Evolutionary conservation across 192 early-diverging fungal genomes (phyloP).

Genomic region (Thamnidium elegans): DNA sequence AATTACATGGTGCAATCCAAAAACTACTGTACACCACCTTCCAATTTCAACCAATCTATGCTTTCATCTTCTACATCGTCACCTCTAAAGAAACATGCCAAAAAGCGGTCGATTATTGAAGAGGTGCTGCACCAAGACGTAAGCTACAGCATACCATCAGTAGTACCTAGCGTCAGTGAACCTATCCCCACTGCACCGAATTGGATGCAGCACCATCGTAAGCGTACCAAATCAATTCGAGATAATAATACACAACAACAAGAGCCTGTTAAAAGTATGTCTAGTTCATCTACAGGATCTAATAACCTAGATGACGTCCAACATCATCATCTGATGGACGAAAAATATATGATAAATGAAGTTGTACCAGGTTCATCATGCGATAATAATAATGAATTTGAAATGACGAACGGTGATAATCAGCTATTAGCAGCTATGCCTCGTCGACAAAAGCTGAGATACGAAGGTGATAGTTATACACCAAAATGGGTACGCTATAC

Average conservation of each 20-base stretch:
- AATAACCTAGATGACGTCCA: not conserved
- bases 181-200: constrained; percentile 1
- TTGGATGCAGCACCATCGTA: not conserved
- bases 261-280: not conserved
- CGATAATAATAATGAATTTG: not conserved
- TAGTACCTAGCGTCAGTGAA: constrained; percentile 12
- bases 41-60: not conserved
- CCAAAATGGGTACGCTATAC: constrained; percentile 76
- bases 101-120: constrained; percentile 1
- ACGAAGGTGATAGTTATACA: constrained; percentile 74
- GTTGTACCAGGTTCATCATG: not conserved
- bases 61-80: constrained; percentile 3
- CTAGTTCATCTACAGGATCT: too few species aligned
- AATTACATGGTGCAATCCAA: not conserved
- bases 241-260: not conserved
- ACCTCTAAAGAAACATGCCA: constrained; percentile 1
- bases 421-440: constrained; percentile 36
- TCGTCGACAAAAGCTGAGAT: constrained; percentile 67
- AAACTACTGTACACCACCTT: not conserved
- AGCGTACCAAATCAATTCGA: constrained; percentile 9
- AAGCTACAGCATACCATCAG: constrained; percentile 1
- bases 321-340: not conserved
- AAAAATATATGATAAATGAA: too few species aligned
- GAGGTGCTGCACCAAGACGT: constrained; percentile 1
- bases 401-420: not conserved